Evolutionary conservation across 2,329 filamentous ascomycete genomes (phyloP).

Genomic region (Xylaria sp.): DNA sequence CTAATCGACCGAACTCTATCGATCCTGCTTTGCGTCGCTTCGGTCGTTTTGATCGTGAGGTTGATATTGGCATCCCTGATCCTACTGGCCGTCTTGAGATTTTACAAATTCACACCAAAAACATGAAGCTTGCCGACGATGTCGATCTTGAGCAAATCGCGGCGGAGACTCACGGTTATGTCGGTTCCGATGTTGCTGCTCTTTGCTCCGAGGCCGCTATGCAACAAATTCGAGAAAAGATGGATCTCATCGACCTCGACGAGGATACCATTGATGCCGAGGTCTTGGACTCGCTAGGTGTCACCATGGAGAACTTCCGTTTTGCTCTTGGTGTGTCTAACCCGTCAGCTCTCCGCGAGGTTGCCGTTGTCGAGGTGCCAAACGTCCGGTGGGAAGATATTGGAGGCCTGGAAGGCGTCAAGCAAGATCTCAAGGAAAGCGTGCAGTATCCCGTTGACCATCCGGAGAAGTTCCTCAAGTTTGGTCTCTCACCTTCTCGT

Average conservation of each 20-base stretch:
- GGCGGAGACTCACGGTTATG: slow-evolving; percentile 97
- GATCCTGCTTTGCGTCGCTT: slow-evolving; percentile 97
- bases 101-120: slow-evolving; percentile 99
- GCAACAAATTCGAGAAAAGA: slow-evolving; percentile 99
- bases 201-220: slow-evolving; percentile 99
- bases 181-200: slow-evolving; percentile 97
- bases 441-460: slow-evolving; percentile 99
- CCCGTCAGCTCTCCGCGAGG: slow-evolving; percentile 97
- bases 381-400: slow-evolving; percentile 99
- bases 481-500: slow-evolving; percentile 95
- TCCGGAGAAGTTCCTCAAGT: slow-evolving; percentile 99
- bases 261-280: slow-evolving; percentile 99
- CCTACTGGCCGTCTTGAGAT: slow-evolving; percentile 99
- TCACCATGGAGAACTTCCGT: slow-evolving; percentile 99
- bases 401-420: slow-evolving; percentile 97
- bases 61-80: slow-evolving; percentile 97
- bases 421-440: slow-evolving; percentile 98
- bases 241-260: slow-evolving; percentile 98
- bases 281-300: slow-evolving; percentile 95
- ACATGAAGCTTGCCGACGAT: slow-evolving; percentile 98
- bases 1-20: slow-evolving; percentile 98
- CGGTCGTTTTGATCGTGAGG: slow-evolving; percentile 98
- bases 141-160: slow-evolving; percentile 97
- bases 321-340: slow-evolving; percentile 98
- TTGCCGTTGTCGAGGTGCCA: slow-evolving; percentile 98